These are phyloP conservation scores for Sequoiadendron giganteum DNA, from an alignment of 75 land plant genomes.

Conservation along the genomic window DNA sequence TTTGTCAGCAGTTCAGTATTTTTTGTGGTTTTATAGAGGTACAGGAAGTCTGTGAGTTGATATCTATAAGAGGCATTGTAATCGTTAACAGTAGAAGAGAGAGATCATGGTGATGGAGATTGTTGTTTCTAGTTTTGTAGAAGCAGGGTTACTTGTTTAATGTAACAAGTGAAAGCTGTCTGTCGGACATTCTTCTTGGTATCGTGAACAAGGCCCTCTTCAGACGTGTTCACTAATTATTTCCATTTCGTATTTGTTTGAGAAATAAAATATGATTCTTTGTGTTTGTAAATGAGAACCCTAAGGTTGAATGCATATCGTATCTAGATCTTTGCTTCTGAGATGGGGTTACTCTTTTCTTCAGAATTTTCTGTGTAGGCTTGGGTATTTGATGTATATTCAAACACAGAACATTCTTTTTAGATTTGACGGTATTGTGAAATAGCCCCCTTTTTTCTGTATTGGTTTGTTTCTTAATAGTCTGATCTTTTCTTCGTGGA, in stretches of 20 bases:
- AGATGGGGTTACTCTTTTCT: not conserved
- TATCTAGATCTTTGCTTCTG: not conserved
- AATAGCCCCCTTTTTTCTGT: not conserved
- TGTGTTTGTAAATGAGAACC: constrained; percentile 1
- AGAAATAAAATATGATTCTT: constrained; percentile 14
- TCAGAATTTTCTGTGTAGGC: not conserved
- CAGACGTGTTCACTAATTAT: not conserved
- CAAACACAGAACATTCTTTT: not conserved
- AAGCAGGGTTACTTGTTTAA: constrained; percentile 6
- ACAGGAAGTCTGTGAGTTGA: constrained; percentile 9
- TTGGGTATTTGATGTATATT: constrained; percentile 5
- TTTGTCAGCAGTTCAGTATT: constrained; percentile 14
- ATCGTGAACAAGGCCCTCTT: not conserved
- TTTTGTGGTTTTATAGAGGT: constrained; percentile 12
- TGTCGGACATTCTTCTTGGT: constrained; percentile 9
- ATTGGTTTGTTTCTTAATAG: not conserved
- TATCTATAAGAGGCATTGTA: constrained; percentile 13
- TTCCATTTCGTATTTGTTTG: not conserved
- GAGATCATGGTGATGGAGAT: constrained; percentile 13
- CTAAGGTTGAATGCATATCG: not conserved
- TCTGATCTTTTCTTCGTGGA: not conserved
- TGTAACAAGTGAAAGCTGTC: constrained; percentile 7
- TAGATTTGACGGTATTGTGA: not conserved
- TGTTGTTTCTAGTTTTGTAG: constrained; percentile 12
- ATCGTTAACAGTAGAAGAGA: constrained; percentile 7